These are phyloP conservation scores for Fomitopsis palustris DNA, from an alignment of 1,284 basidiomycete genomes.

Conservation along the genomic window DNA sequence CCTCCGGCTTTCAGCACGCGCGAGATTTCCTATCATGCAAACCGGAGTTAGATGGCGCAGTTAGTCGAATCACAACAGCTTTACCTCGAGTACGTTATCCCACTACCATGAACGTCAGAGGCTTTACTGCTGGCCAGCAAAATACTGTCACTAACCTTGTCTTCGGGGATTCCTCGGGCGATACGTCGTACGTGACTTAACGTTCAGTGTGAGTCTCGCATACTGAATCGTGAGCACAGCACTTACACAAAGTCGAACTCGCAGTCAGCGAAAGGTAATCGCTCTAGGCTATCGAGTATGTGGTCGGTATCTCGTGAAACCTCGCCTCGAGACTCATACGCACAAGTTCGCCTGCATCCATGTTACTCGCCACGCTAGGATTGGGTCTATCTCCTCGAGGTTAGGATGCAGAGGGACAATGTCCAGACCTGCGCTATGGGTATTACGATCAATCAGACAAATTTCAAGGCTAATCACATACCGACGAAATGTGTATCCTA, in stretches of 20 bases:
- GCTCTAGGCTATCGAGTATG: conserved; percentile 46
- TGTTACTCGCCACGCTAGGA: conserved; percentile 54
- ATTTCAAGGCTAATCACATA: conserved; percentile 24
- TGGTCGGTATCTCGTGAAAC: conserved; percentile 2
- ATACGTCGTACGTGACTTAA: conserved; percentile 62
- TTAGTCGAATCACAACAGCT: background rate
- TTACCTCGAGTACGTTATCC: conserved; percentile 55
- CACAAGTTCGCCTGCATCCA: conserved; percentile 73
- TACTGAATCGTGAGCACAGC: background rate
- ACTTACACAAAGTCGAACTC: conserved; percentile 73
- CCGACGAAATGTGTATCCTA: conserved; percentile 58
- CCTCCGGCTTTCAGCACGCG: conserved; percentile 68
- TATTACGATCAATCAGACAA: background rate
- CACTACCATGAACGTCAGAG: conserved; percentile 38
- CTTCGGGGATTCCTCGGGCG: conserved; percentile 66
- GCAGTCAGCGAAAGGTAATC: conserved; percentile 61
- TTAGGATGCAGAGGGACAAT: conserved; percentile 67
- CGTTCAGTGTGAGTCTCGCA: background rate
- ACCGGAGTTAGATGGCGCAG: background rate
- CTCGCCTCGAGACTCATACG: conserved; percentile 28
- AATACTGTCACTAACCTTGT: conserved; percentile 44
- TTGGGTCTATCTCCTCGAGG: conserved; percentile 47
- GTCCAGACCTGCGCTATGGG: conserved; percentile 52
- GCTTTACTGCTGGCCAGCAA: conserved; percentile 6
- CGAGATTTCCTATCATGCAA: conserved; percentile 43